Evolutionary conservation across 2,329 filamentous ascomycete species (phyloP).

Genomic region (Colletotrichum sidae): DNA sequence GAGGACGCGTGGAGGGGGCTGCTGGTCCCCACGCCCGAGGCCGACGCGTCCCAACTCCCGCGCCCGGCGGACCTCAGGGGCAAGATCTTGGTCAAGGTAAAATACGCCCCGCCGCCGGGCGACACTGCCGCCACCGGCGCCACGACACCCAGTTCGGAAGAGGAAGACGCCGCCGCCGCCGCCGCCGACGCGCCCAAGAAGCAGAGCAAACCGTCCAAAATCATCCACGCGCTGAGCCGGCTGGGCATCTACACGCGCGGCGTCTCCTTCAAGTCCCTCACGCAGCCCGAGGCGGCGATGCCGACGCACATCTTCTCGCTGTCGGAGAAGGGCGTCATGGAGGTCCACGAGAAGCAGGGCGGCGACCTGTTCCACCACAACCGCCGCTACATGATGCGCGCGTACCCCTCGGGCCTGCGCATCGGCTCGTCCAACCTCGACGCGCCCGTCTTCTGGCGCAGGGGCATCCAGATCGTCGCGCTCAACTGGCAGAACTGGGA

Average conservation of each 20-base stretch:
- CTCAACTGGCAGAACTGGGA: conserved; percentile 95
- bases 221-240: conserved; percentile 78
- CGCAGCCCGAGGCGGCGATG: conserved; percentile 76
- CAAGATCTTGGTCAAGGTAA: conserved; percentile 89
- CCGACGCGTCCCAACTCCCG: conserved; percentile 66
- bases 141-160: conserved; percentile 38
- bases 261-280: conserved; percentile 83
- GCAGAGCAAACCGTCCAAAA: conserved; percentile 65
- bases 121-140: conserved; percentile 42
- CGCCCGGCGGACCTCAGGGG: conserved; percentile 76
- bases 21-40: conserved; percentile 69
- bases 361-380: conserved; percentile 82
- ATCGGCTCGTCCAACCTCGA: conserved; percentile 89
- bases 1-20: conserved; percentile 81
- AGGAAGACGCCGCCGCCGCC: conserved; percentile 43
- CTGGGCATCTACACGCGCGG: conserved; percentile 87
- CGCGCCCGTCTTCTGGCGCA: conserved; percentile 86
- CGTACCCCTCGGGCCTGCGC: conserved; percentile 86
- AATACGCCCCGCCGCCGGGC: conserved; percentile 66
- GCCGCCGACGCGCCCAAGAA: conserved; percentile 47
- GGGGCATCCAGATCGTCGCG: conserved; percentile 90
- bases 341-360: conserved; percentile 63
- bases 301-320: conserved; percentile 77
- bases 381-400: conserved; percentile 83
- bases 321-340: conserved; percentile 73